phyloP scores from a whole-genome alignment of 106 monocot species.

The Dioscorea dumetorum region DNA sequence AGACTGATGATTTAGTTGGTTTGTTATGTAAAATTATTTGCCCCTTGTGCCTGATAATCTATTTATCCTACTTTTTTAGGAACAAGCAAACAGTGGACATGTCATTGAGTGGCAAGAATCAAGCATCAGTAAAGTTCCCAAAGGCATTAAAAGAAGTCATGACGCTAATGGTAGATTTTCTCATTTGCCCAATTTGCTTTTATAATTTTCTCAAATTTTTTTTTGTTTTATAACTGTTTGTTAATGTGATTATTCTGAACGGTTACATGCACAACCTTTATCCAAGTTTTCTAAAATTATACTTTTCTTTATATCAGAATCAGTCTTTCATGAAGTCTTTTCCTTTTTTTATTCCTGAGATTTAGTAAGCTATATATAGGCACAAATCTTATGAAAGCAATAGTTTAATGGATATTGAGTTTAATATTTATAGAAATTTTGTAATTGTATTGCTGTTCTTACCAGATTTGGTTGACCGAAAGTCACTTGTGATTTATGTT shows the following conservation, averaged over 20 bases:
- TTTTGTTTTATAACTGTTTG: neutral
- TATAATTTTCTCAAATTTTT: neutral
- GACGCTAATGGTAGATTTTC: conserved; percentile 4
- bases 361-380: too few species aligned
- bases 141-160: conserved; percentile 13
- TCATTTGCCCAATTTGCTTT: neutral
- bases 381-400: too few species aligned
- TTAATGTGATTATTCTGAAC: neutral
- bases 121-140: conserved; percentile 10
- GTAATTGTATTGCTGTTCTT: neutral
- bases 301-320: neutral
- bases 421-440: too few species aligned
- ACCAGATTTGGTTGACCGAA: neutral
- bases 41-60: conserved; percentile 5
- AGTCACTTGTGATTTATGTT: too few species aligned
- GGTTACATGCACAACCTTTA: neutral
- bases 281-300: neutral
- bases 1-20: neutral
- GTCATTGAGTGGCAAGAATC: conserved; percentile 8
- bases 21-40: neutral
- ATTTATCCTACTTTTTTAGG: neutral
- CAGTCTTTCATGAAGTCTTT: too few species aligned
- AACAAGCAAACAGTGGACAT: neutral
- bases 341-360: too few species aligned
- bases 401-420: too few species aligned